Conservation (phyloP, 345 rosid genomes). For the Nephelium lappaceum region DNA sequence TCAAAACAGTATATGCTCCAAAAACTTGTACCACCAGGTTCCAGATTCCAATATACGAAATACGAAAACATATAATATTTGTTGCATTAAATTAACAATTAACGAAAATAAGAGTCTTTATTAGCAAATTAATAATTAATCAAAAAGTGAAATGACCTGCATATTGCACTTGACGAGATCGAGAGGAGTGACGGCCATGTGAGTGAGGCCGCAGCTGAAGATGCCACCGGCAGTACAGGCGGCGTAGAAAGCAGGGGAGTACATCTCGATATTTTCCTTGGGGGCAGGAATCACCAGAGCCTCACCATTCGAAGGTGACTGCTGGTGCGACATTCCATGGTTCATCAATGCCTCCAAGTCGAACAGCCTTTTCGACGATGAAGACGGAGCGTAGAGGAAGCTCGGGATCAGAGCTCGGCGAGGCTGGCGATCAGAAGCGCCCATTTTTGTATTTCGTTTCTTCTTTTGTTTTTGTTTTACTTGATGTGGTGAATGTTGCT, state of each 20-base stretch:
- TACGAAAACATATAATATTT: no score
- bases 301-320: not conserved
- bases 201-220: conserved; percentile 82
- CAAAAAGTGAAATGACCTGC: conserved; percentile 62
- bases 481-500: not conserved
- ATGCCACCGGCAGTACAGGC: conserved; percentile 82
- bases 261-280: conserved; percentile 72
- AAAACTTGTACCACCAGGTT: not conserved
- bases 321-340: conserved; percentile 11
- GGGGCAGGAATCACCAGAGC: conserved; percentile 59
- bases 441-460: conserved; percentile 37
- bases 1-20: not conserved
- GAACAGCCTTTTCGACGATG: conserved; percentile 24
- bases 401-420: conserved; percentile 65
- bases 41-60: no score
- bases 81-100: not conserved
- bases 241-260: conserved; percentile 76
- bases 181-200: conserved; percentile 86
- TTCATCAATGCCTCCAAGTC: conserved; percentile 31
- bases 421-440: conserved; percentile 30
- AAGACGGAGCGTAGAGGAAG: conserved; percentile 64
- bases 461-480: not conserved
- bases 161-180: conserved; percentile 98
- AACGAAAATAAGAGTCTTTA: not conserved
- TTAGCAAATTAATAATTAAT: no score